Conservation (phyloP, 352 stramenopile genomes). For the Peronospora farinosa region DNA sequence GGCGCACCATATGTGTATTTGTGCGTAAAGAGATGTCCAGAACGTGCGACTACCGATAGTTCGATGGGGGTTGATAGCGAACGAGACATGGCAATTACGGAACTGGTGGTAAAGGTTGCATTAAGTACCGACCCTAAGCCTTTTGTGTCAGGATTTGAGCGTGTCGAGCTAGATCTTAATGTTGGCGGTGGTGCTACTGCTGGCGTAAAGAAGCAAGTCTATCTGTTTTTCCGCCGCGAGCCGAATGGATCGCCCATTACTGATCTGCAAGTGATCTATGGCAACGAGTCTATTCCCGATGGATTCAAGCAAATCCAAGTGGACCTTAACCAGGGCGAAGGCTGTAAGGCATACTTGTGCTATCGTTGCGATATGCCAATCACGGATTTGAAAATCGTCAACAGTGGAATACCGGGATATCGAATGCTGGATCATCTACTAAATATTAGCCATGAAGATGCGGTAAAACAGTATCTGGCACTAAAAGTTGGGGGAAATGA, state of each 20-base stretch:
- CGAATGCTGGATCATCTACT: conserved; percentile 75
- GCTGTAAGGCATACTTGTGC: conserved; percentile 76
- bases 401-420: conserved; percentile 76
- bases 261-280: conserved; percentile 74
- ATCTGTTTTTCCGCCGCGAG: conserved; percentile 72
- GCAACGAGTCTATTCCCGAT: conserved; percentile 75
- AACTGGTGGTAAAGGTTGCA: conserved; percentile 70
- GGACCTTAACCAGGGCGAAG: conserved; percentile 83
- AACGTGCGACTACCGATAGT: conserved; percentile 29
- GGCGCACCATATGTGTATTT: conserved; percentile 78
- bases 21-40: conserved; percentile 67
- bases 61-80: conserved; percentile 28
- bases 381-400: conserved; percentile 82
- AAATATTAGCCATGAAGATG: conserved; percentile 60
- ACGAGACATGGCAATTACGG: conserved; percentile 59
- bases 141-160: conserved; percentile 62
- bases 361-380: conserved; percentile 87
- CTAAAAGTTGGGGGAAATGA: conserved; percentile 80
- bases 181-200: conserved; percentile 42
- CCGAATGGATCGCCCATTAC: conserved; percentile 78
- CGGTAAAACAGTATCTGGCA: conserved; percentile 71
- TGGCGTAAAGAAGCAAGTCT: conserved; percentile 79
- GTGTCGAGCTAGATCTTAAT: conserved; percentile 80
- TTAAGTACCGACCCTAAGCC: conserved; percentile 52
- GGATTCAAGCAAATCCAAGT: conserved; percentile 83